Evolutionary conservation across 495 filamentous ascomycete genomes (phyloP).

Genomic region (Hamigera avellanea): DNA sequence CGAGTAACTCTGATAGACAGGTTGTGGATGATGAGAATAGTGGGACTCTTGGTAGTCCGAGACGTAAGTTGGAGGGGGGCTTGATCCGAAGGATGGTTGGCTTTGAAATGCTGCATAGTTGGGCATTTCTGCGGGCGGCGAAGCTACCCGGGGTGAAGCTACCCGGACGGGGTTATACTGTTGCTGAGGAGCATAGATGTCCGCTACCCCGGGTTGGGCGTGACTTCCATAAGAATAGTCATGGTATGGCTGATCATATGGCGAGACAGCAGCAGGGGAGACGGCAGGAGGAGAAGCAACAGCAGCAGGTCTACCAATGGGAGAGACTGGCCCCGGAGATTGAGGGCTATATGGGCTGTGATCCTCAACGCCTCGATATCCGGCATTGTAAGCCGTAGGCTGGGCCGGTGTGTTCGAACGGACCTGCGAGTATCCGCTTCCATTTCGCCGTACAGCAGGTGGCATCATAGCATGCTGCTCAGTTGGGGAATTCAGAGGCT

Average conservation of each 20-base stretch:
- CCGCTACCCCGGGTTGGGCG: background rate
- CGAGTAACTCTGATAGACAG: slow-evolving; percentile 9
- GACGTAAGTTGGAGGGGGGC: slow-evolving; percentile 3
- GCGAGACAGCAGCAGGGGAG: too few relatives aligned
- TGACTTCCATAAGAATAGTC: slow-evolving; percentile 5
- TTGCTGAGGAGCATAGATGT: background rate
- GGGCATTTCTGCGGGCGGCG: background rate
- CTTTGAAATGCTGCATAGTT: background rate
- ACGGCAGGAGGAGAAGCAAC: slow-evolving; percentile 16
- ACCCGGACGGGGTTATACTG: background rate
- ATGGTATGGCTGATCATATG: slow-evolving; percentile 17
- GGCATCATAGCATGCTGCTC: slow-evolving; percentile 15
- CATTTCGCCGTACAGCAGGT: slow-evolving; percentile 7
- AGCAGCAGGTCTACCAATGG: slow-evolving; percentile 9
- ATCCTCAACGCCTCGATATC: slow-evolving; percentile 1
- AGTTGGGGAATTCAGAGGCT: slow-evolving; percentile 29
- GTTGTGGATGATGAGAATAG: background rate
- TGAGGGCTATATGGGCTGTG: slow-evolving; percentile 8
- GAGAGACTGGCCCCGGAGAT: slow-evolving; percentile 16
- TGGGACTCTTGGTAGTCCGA: background rate
- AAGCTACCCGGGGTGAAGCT: slow-evolving; percentile 2
- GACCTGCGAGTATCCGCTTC: slow-evolving; percentile 14
- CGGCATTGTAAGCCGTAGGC: background rate
- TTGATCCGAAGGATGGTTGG: background rate
- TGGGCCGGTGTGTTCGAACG: background rate